These are phyloP conservation scores for Thinopyrum elongatum DNA, from an alignment of 176 grass and related monocot genomes.

Conservation along the genomic window DNA sequence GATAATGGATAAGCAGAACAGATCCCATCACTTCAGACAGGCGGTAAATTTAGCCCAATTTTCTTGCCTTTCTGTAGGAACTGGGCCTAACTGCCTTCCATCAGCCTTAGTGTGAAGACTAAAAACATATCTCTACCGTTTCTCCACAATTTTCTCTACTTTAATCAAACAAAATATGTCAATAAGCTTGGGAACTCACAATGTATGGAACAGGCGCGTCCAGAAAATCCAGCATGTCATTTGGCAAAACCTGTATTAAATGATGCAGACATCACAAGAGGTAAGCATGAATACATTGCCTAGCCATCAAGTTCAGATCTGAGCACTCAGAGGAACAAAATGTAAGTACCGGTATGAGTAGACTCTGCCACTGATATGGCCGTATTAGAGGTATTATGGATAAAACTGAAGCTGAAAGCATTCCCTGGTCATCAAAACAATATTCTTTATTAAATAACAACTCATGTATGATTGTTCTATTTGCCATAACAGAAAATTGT, in stretches of 20 bases:
- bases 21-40: not conserved
- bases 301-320: conserved; percentile 21
- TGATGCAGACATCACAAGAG: conserved; percentile 14
- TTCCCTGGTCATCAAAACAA: conserved; percentile 59
- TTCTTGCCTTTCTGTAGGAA: not conserved
- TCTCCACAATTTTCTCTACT: not conserved
- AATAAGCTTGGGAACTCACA: conserved; percentile 60
- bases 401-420: conserved; percentile 89
- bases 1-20: not conserved
- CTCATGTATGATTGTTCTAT: not conserved
- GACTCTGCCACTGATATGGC: conserved; percentile 94
- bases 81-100: not conserved
- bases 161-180: conserved; percentile 8
- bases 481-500: not conserved
- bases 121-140: not conserved
- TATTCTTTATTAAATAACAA: not conserved
- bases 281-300: conserved; percentile 15
- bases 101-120: not conserved
- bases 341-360: conserved; percentile 83
- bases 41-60: not conserved
- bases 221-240: conserved; percentile 94
- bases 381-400: conserved; percentile 89
- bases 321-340: conserved; percentile 30
- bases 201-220: conserved; percentile 98
- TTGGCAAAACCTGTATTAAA: conserved; percentile 73